Evolutionary conservation across 768 basidiomycete species (phyloP).

Genomic region (Hypholoma sublateritium): DNA sequence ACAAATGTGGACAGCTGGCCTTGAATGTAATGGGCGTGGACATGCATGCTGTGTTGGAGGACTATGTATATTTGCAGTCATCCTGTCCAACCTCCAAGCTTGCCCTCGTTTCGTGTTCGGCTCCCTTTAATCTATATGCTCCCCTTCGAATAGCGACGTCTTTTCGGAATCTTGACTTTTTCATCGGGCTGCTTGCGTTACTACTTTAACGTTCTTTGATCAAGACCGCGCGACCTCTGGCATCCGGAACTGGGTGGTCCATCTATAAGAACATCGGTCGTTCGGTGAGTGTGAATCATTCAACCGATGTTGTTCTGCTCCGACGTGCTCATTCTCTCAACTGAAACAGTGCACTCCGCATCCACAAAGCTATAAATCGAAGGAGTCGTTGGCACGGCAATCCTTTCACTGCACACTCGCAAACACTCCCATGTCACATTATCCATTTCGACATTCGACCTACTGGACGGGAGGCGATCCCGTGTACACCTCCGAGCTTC

Average conservation of each 20-base stretch:
- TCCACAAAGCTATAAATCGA: background rate
- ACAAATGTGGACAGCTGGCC: background rate
- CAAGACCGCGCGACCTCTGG: background rate
- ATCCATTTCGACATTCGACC: slow-evolving; percentile 31
- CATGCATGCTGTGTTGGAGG: background rate
- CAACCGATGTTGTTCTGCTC: background rate
- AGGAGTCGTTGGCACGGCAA: background rate
- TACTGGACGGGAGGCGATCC: slow-evolving; percentile 28
- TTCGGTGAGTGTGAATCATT: background rate
- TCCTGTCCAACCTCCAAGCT: background rate
- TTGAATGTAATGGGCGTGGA: background rate
- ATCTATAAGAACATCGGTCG: background rate
- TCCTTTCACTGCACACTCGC: background rate
- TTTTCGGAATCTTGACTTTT: background rate
- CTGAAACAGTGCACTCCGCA: background rate
- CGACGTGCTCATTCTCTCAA: too few relatives aligned
- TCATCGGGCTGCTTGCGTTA: background rate
- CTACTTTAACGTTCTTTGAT: background rate
- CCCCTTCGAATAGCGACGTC: background rate
- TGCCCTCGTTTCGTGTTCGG: background rate
- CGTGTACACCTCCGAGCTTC: slow-evolving; percentile 26
- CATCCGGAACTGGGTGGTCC: background rate
- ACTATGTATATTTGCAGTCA: background rate
- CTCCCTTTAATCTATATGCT: background rate
- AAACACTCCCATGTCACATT: slow-evolving; percentile 12